Base-by-base conservation (phyloP, 129 eudicot species). In the Heracleum sosnowskyi region DNA sequence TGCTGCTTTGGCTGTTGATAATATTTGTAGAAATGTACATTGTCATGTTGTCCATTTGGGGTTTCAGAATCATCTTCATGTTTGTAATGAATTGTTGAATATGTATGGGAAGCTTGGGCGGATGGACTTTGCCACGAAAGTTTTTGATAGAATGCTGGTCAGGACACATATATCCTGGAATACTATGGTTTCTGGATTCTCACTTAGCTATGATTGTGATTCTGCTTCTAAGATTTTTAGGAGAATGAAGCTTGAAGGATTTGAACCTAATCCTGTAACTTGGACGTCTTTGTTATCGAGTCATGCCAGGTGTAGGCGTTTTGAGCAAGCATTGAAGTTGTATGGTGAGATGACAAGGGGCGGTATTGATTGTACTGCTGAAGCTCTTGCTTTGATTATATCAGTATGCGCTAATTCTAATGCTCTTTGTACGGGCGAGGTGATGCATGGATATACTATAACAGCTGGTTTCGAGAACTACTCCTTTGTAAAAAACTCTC, bases 281-380 rank as follows among this genome's bases (percentile, higher is more conserved):
- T 92, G 96, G 97, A 92, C 97, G 11, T 88, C 97, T 20, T 84
- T 90, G 89, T 79, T 92, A 46, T 92, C 97, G 4, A 92, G 96
- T 80, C 81, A 85, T 84, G 80, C 87, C 29, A 77, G 96, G 82
- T 88, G 96, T 51, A 90, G 90, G 41, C 81, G 29, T 24, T 37
- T 26, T 39, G 64, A 39, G 37, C 84, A 86, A 71, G 85, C 91
- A 2, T 86, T 91, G 87, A 44, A 83, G 47, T 46, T 88, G 77
- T 92, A 85, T 75, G 81, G 73, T 81, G 34, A 74, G 46, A 90
- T 92, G 96, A 90, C 90, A 74, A 24, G 69, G 10, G 86, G 71
- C 78, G 83, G 86, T 11, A 46, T 85, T 45, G 80, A 72, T 8
- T 69, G 81, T 62, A 82, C 87, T 2, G 87, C 91, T 81, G 97